Evolutionary conservation across 2,329 filamentous ascomycete genomes (phyloP), one percentile per base, ranked within the genome.

Genomic region (Trichoderma sp.): DNA sequence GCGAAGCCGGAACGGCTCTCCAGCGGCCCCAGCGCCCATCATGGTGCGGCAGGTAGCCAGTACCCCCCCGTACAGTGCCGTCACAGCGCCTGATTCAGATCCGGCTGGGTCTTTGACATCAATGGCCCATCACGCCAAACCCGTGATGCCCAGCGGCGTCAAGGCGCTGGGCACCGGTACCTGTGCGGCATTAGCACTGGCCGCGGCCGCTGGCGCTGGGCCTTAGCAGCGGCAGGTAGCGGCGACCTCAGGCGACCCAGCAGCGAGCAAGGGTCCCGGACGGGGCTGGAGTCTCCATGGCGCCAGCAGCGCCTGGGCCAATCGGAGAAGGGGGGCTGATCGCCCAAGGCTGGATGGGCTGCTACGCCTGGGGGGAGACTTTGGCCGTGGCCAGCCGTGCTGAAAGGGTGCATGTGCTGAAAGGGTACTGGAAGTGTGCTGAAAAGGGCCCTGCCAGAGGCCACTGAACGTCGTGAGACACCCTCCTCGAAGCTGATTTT

Each of bases 171-270:
- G 65, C 51, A 66, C 51, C 39, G 51, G 52, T 68, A 70, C 68
- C 65, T 58, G 24, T 7, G 28, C 34, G 65, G 37, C 65, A 70
- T 63, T 70, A 68, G 65, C 59, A 56, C 24, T 26, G 26, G 28
- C 34, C 55, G 37, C 37, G 54, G 52, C 21, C 54, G 43, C 49
- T 58, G 68, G 68, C 37, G 56, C 39, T 64, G 51, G 58, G 59
- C 58, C 70, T 72, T 75, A 76, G 73, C 74, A 72, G 52, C 52
- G 56, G 49, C 68, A 72, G 58, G 72, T 73, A 74, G 72, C 71
- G 64, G 69, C 11, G 69, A 68, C 69, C 63, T 54, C 69, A 34
- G 32, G 18, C 54, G 37, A 56, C 69, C 61, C 70, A 59, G 49
- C 60, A 55, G n/a, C 26, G 21, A 14, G 7, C 56, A 55, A 56